Percentiles rank a stretch among this genome's conserved stretches.
Conservation (phyloP, 225 moss, liverwort and hornwort species). For the Bryum argenteum region DNA sequence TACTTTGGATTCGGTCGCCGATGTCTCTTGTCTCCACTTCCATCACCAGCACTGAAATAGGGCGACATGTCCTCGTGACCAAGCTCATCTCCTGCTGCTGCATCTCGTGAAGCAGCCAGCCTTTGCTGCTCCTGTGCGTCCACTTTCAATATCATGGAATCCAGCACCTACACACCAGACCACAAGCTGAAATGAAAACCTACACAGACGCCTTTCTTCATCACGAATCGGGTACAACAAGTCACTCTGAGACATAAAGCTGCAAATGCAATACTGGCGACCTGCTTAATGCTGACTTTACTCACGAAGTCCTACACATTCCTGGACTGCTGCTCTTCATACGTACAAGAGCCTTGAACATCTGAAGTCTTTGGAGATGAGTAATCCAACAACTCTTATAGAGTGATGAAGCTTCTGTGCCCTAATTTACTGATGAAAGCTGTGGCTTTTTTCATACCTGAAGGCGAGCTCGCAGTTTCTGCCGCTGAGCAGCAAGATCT, state of each 20-base stretch:
- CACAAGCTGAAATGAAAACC: slow-evolving; percentile 20
- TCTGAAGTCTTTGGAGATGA: slow-evolving; percentile 23
- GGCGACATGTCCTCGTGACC: slow-evolving; percentile 54
- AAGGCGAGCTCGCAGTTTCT: slow-evolving; percentile 54
- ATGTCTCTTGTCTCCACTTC: slow-evolving; percentile 78
- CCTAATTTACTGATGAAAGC: slow-evolving; percentile 4
- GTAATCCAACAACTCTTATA: slow-evolving; percentile 18
- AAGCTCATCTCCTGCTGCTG: slow-evolving; percentile 45
- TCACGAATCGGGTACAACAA: slow-evolving; percentile 20
- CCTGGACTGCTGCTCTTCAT: background rate
- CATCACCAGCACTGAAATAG: slow-evolving; percentile 53
- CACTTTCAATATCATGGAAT: slow-evolving; percentile 78
- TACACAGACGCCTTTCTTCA: slow-evolving; percentile 2
- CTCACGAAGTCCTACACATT: slow-evolving; percentile 31
- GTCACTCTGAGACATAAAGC: slow-evolving; percentile 19
- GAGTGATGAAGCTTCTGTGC: slow-evolving; percentile 8
- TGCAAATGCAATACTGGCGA: slow-evolving; percentile 28
- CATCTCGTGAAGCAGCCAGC: slow-evolving; percentile 55
- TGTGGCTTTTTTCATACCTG: slow-evolving; percentile 35
- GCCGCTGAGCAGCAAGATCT: slow-evolving; percentile 74
- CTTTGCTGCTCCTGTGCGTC: slow-evolving; percentile 72
- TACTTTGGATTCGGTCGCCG: slow-evolving; percentile 96
- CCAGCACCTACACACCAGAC: slow-evolving; percentile 67
- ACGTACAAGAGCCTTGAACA: slow-evolving; percentile 22
- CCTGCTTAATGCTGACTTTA: slow-evolving; percentile 16